Conservation (phyloP, 805 yeast genomes). For the Pichia insulana region DNA sequence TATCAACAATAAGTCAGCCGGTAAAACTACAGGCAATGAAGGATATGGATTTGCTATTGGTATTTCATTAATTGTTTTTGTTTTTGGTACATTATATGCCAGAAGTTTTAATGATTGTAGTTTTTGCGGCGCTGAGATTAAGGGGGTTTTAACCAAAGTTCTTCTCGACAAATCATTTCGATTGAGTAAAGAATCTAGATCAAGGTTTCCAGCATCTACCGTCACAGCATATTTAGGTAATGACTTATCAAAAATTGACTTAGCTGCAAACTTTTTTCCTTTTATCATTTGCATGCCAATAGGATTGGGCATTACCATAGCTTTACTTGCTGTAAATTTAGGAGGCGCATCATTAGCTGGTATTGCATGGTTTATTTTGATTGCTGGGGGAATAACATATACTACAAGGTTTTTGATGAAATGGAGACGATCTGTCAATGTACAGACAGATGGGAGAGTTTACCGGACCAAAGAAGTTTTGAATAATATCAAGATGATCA, state of each 20-base stretch:
- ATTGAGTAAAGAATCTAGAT: slow-evolving; percentile 48
- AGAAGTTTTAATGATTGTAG: slow-evolving; percentile 49
- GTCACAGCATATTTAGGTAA: slow-evolving; percentile 75
- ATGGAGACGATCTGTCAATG: slow-evolving; percentile 49
- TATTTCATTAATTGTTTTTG: slow-evolving; percentile 41
- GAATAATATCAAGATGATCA: slow-evolving; percentile 70
- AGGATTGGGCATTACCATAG: slow-evolving; percentile 53
- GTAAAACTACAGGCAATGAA: slow-evolving; percentile 36
- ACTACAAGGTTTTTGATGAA: slow-evolving; percentile 44
- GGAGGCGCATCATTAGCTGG: slow-evolving; percentile 74
- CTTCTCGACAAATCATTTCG: slow-evolving; percentile 57
- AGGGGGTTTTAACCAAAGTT: slow-evolving; percentile 57
- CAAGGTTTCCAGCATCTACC: slow-evolving; percentile 55
- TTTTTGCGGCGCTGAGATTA: slow-evolving; percentile 53
- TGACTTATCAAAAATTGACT: slow-evolving; percentile 72
- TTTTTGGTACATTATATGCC: slow-evolving; percentile 38
- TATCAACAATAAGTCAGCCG: slow-evolving; percentile 43
- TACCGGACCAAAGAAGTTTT: slow-evolving; percentile 69
- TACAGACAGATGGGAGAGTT: slow-evolving; percentile 69
- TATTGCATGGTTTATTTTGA: slow-evolving; percentile 44
- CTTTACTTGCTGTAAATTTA: slow-evolving; percentile 53
- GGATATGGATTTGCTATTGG: slow-evolving; percentile 71
- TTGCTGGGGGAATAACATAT: slow-evolving; percentile 37
- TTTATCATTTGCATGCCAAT: slow-evolving; percentile 57
- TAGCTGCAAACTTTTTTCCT: slow-evolving; percentile 63